A percentile compares a stretch with the other conserved stretches of the same genome.
Evolutionary conservation across 2,329 filamentous ascomycete species (phyloP).

Genomic region (Alternaria sp.): DNA sequence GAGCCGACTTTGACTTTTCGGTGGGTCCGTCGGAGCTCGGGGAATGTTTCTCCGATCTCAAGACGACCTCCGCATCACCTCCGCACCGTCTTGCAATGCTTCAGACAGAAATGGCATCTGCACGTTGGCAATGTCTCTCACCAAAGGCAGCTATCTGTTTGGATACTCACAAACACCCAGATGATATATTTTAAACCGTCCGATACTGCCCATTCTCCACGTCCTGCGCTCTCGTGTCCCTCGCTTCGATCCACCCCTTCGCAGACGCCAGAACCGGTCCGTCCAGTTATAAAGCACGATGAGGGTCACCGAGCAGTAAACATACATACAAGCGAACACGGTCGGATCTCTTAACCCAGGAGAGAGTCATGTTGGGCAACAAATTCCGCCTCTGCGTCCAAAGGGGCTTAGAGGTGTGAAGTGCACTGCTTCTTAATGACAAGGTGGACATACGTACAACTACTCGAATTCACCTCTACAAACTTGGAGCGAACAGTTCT

Average conservation of each 20-base stretch:
- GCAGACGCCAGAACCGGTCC: neutral
- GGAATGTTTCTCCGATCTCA: constrained; percentile 13
- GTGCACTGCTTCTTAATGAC: neutral
- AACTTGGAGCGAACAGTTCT: neutral
- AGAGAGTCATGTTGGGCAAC: neutral
- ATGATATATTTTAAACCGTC: neutral
- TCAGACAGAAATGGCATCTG: neutral
- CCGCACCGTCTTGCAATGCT: constrained; percentile 2
- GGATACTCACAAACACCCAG: neutral
- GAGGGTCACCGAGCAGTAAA: neutral
- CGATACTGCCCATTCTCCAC: neutral
- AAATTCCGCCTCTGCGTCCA: neutral
- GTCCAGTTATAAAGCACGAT: neutral
- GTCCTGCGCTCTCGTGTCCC: neutral
- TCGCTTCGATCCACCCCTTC: neutral
- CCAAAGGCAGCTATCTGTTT: neutral
- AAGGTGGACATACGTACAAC: neutral
- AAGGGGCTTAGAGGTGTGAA: neutral
- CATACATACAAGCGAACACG: neutral
- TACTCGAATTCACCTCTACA: neutral
- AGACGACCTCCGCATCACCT: constrained; percentile 19
- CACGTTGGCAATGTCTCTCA: neutral
- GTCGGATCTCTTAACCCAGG: neutral
- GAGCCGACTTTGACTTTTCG: constrained; percentile 26
- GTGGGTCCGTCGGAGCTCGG: constrained; percentile 23